Evolutionary conservation across 257 asterid species (phyloP), one percentile per base, ranked within the genome.

Genomic region (Capsicum baccatum): DNA sequence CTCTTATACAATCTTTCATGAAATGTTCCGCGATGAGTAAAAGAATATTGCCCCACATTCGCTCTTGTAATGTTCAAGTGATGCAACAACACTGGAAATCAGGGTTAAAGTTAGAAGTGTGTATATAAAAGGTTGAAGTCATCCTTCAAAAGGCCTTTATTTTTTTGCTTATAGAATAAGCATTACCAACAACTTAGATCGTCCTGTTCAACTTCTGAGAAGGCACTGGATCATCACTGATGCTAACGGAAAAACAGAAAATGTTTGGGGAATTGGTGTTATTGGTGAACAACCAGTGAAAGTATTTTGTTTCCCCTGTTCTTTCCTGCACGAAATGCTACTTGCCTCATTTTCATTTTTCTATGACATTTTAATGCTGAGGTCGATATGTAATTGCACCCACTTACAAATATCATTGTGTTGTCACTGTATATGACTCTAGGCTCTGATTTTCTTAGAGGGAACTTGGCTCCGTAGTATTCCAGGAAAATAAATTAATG

Each of bases 221-320:
- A 88, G 99, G 85, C 97, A 95, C 84, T 95, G 99, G 99, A 91
- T 94, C 93, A 93, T 94, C 85, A 92, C 98, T 9, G 96, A 94
- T 84, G 97, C 94, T 82, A 94, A 91, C 60, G 97, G 88, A 44
- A 94, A 86, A 88, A 93, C 89, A 3, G 98, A 94, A 85, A 91
- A 87, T 69, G 96, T 95, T 79, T 90, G 95, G 87, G 98, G 98
- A 47, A 82, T 84, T 37, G 99, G 99, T 62, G 99, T 95, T 70
- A 91, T 94, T 64, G 97, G 98, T 16, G 97, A 95, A 89, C 98
- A 95, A 81, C 99, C 99, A 6, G 99, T 93, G 66, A 84, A 80
- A 19, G 44, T 68, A 71, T 35, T 13, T 9, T 44, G 68, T 60
- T 35, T 33, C 9, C 17, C 73, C 16, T 60, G 54, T 33, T 55